A percentile compares a stretch with the other conserved stretches of the same genome.
Conservation (phyloP, 2,329 filamentous ascomycete genomes). For the Scedosporium aurantiacum region DNA sequence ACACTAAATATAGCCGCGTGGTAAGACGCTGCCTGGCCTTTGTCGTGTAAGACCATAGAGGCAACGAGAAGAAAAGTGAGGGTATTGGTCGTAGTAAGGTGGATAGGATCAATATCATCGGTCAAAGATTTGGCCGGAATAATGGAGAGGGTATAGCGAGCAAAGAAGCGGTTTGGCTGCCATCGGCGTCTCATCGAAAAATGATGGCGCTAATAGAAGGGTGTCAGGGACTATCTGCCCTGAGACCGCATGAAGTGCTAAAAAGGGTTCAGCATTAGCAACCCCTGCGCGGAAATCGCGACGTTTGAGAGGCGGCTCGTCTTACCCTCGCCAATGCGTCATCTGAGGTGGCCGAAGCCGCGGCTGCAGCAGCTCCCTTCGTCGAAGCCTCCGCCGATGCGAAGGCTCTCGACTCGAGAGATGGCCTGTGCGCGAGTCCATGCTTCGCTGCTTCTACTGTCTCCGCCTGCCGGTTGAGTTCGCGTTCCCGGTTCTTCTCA, state of each 20-base stretch:
- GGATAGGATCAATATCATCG: background rate
- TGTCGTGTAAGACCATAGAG: background rate
- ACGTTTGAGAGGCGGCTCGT: slow-evolving; percentile 14
- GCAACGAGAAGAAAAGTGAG: background rate
- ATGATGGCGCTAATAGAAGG: background rate
- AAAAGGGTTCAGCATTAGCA: background rate
- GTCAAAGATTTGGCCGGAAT: background rate
- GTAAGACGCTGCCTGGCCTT: background rate
- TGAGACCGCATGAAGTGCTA: slow-evolving; percentile 17
- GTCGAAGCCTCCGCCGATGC: slow-evolving; percentile 35
- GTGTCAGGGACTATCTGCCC: slow-evolving; percentile 7
- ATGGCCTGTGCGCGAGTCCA: slow-evolving; percentile 19
- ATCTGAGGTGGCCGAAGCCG: slow-evolving; percentile 47
- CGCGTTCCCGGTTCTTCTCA: slow-evolving; percentile 60
- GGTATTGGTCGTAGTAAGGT: background rate
- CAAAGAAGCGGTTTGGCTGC: background rate
- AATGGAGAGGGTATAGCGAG: background rate
- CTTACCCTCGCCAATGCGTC: slow-evolving; percentile 45
- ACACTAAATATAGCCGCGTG: background rate
- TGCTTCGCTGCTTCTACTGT: background rate
- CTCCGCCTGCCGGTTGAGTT: slow-evolving; percentile 40
- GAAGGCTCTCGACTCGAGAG: slow-evolving; percentile 48
- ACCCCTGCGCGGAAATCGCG: background rate
- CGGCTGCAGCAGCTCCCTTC: slow-evolving; percentile 17
- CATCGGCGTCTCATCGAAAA: background rate